phyloP scores from a whole-genome alignment of 179 eudicot species.

The Drosera spatulata region DNA sequence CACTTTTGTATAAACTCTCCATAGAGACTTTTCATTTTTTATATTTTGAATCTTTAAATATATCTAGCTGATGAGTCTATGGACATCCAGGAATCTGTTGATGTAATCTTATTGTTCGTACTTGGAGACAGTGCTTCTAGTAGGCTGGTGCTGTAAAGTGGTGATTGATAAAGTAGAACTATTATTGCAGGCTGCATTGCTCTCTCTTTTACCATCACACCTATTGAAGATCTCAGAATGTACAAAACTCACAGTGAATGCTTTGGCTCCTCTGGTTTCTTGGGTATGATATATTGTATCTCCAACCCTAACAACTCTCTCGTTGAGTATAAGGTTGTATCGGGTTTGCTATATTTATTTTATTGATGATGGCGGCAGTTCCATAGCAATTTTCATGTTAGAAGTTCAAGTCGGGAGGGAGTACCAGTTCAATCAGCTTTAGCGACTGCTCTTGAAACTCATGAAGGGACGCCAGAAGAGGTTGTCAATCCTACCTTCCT shows the following conservation, averaged over 20 bases:
- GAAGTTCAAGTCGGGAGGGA: constrained; percentile 30
- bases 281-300: constrained; percentile 39
- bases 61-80: too few relatives aligned
- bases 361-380: constrained; percentile 34
- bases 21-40: too few relatives aligned
- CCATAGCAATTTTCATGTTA: constrained; percentile 49
- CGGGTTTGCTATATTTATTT: not conserved
- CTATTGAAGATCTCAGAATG: constrained; percentile 44
- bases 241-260: constrained; percentile 39
- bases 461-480: constrained; percentile 94
- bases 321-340: not conserved
- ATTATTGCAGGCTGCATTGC: constrained; percentile 71
- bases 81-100: too few relatives aligned
- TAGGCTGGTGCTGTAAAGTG: too few relatives aligned
- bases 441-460: constrained; percentile 55
- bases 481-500: constrained; percentile 18
- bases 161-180: constrained; percentile 1
- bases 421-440: constrained; percentile 45
- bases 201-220: constrained; percentile 64
- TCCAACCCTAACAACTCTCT: not conserved
- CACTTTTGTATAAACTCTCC: too few relatives aligned
- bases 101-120: too few relatives aligned
- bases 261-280: constrained; percentile 52
- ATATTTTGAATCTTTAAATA: too few relatives aligned
- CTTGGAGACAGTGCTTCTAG: too few relatives aligned